These are phyloP conservation scores for Papiliotrema laurentii DNA, from an alignment of 1,284 basidiomycete genomes.

Conservation along the genomic window DNA sequence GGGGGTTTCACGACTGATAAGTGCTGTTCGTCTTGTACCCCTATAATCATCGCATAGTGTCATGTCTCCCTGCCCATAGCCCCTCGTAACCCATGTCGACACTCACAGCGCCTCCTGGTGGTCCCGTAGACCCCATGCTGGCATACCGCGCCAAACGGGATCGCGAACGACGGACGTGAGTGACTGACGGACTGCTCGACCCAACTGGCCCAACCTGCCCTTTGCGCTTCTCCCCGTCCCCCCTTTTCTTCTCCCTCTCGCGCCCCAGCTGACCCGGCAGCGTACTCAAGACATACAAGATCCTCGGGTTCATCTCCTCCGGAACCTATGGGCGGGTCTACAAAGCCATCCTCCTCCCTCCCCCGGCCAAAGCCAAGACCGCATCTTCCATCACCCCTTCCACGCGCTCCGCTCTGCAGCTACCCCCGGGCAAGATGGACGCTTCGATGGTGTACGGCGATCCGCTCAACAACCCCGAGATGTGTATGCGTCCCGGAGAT, in stretches of 20 bases:
- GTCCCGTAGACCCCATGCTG: constrained; percentile 58
- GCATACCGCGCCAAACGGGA: constrained; percentile 77
- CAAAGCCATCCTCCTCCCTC: constrained; percentile 66
- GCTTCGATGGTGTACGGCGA: constrained; percentile 10
- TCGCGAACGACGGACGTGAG: constrained; percentile 54
- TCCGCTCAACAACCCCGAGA: constrained; percentile 40
- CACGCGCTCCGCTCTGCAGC: constrained; percentile 30
- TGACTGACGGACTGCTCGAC: too few species aligned
- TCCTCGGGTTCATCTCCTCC: constrained; percentile 94
- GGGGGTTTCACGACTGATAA: too few species aligned
- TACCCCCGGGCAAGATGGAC: constrained; percentile 13
- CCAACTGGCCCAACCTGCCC: background rate
- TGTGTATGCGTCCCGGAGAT: constrained; percentile 55
- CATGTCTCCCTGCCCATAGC: too few species aligned
- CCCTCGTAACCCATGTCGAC: constrained; percentile 1
- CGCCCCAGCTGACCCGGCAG: constrained; percentile 34
- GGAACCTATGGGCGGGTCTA: constrained; percentile 94
- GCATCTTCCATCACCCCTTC: constrained; percentile 15
- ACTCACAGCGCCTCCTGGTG: background rate
- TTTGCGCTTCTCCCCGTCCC: background rate
- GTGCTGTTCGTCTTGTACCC: too few species aligned
- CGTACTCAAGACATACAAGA: constrained; percentile 77
- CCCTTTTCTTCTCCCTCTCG: background rate
- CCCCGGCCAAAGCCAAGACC: constrained; percentile 14
- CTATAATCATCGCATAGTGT: too few species aligned